Evolutionary conservation across 768 basidiomycete genomes (phyloP).

Genomic region (Boletus subparvulus): DNA sequence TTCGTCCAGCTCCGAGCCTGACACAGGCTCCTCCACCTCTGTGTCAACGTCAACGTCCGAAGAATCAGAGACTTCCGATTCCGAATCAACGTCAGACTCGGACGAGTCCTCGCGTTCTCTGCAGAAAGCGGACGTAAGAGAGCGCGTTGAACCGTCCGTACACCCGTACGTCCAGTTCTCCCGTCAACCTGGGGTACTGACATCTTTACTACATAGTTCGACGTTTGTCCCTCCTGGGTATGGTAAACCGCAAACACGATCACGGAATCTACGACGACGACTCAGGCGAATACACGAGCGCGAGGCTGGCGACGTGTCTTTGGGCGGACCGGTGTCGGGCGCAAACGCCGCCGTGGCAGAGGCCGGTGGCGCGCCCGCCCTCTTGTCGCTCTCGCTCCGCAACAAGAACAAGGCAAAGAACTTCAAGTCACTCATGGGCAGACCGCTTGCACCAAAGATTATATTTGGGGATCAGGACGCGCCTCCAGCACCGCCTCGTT

Average conservation of each 20-base stretch:
- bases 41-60: slow-evolving; percentile 17
- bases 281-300: slow-evolving; percentile 41
- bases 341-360: slow-evolving; percentile 38
- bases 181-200: not conserved
- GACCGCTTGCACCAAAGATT: slow-evolving; percentile 49
- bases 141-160: slow-evolving; percentile 2
- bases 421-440: slow-evolving; percentile 53
- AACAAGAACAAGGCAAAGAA: slow-evolving; percentile 78
- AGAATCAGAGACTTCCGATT: slow-evolving; percentile 22
- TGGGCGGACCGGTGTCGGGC: slow-evolving; percentile 35
- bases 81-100: slow-evolving; percentile 20
- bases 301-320: slow-evolving; percentile 10
- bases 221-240: slow-evolving; percentile 52
- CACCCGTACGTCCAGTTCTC: slow-evolving; percentile 7
- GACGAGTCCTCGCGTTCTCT: not conserved
- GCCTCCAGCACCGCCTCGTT: slow-evolving; percentile 27
- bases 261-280: slow-evolving; percentile 57
- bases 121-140: slow-evolving; percentile 8
- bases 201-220: slow-evolving; percentile 7
- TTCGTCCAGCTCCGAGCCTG: slow-evolving; percentile 23
- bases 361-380: slow-evolving; percentile 17
- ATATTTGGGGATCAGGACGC: slow-evolving; percentile 40
- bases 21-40: slow-evolving; percentile 20
- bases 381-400: slow-evolving; percentile 50
- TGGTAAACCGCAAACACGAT: slow-evolving; percentile 57